phyloP scores from a whole-genome alignment of 768 basidiomycete genomes.

The Leccinum ochraceum region DNA sequence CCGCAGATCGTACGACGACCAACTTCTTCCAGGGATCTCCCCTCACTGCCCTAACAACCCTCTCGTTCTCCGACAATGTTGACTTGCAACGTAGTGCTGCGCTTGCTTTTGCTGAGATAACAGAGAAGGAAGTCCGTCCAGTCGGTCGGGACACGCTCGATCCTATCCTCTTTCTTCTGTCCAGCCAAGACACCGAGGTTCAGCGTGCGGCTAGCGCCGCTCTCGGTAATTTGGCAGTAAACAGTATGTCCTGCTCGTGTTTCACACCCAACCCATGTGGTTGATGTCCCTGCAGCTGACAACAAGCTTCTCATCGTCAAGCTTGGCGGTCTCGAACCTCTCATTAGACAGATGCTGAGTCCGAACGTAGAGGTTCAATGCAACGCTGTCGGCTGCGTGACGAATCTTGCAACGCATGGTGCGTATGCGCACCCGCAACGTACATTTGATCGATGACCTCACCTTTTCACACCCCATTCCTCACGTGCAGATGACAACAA shows the following conservation, averaged over 20 bases:
- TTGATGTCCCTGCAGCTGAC: conserved; percentile 61
- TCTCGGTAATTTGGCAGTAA: conserved; percentile 95
- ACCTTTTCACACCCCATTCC: conserved; percentile 5
- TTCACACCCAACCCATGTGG: conserved; percentile 12
- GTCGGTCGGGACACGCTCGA: conserved; percentile 97
- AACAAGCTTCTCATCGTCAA: conserved; percentile 99
- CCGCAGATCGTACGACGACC: conserved; percentile 85
- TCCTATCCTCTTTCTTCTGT: conserved; percentile 95
- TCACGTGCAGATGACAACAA: conserved; percentile 88
- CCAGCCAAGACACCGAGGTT: conserved; percentile 98
- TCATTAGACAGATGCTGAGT: conserved; percentile 98
- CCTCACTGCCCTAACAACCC: conserved; percentile 89
- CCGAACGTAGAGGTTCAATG: conserved; percentile 99
- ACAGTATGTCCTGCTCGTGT: conserved; percentile 64
- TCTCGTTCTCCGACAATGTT: conserved; percentile 98
- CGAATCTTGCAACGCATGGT: conserved; percentile 98
- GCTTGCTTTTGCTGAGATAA: conserved; percentile 98
- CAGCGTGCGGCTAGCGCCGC: conserved; percentile 98
- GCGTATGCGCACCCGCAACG: conserved; percentile 26
- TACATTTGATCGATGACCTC: conserved; percentile 5
- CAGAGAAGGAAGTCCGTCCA: conserved; percentile 97
- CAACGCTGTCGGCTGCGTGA: conserved; percentile 99
- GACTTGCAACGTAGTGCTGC: conserved; percentile 98
- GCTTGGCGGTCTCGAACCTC: conserved; percentile 93
- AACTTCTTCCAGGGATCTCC: conserved; percentile 98